Base-by-base conservation (phyloP, 805 yeast species). In the Ogataea nakhonphanomensis region DNA sequence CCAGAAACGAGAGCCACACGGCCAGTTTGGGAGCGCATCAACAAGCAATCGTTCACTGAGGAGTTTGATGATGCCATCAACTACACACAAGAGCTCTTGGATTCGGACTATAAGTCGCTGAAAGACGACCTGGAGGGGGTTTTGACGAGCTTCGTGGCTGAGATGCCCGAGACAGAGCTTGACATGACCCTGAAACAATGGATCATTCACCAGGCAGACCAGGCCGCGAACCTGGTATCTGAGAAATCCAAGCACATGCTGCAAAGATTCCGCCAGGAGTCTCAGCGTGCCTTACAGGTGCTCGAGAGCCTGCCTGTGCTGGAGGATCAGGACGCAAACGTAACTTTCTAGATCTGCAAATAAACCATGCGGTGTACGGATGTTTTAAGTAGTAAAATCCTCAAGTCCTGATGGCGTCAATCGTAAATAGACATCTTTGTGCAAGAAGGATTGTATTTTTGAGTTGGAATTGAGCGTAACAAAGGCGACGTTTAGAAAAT, bases 181-280 rank as follows among this genome's bases (percentile, higher is more conserved):
- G 68, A 74, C 9, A 78, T 81, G 82, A 76, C 84, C 0, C 73
- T 87, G n/a, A 69, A 71, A 35, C 76, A 83, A 44, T 88, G 95
- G 95, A 61, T 84, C 14, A 54, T 55, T 23, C 66, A 71, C 48
- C 73, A 74, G 50, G 84, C 87, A 0, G 59, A 62, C 9, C 75
- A 73, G 46, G 80, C 84, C 15, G 71, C 71, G 30, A 59, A 59
- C 21, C 65, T 76, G 33, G 65, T 82, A 5, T 57, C 66, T 25
- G 66, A 66, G 22, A 71, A 73, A 22, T 67, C 79, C 25, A 65
- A 69, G 4, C 62, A 58, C 24, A 69, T 84, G 67, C 59, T 79
- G 14, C 53, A 61, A 12, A 65, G 66, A 11, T 74, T 80, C 50
- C 70, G 66, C 31, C 54, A 50, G 1, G 80, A 80, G 42, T 71